Base-by-base conservation (phyloP, 441 rosid genomes). In the Populus hybrid region DNA sequence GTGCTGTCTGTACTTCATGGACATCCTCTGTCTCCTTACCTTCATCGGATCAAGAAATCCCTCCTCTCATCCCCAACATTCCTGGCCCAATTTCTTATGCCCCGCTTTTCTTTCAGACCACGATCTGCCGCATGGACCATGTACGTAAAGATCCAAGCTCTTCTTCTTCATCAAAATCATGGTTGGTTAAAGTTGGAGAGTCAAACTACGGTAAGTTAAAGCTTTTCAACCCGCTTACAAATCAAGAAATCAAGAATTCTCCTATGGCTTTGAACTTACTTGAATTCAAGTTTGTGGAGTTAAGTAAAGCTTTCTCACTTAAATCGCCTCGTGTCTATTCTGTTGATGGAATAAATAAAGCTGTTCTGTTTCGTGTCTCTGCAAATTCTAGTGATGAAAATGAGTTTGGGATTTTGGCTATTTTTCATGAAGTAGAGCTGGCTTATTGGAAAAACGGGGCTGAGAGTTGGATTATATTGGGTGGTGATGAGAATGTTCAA, bases 1-100 rank as follows among this genome's bases (percentile, higher is more conserved):
- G 97, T 5, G 82, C 93, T 38, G 86, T 90, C 9, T 93, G 98
- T 69, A 80, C 87, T 26, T 81, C 90, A 50, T 93, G 97, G 98
- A 86, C 91, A 19, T 87, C 86, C 79, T 77, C 82, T 6, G 77
- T 75, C 65, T 65, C 85, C 5, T 12, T 38, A 38, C 74, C 73
- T 10, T 61, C 67, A 32, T 77, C 73, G 14, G 67, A 35, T 3
- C 18, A 40, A 34, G 61, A 34, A 19, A 70, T 46, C n/a, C 79
- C 78, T 66, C 67, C 9, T 6, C 16, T 73, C 1, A 12, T 34
- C 71, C 50, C 67, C 77, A 87, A 76, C 71, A 79, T 71, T 61
- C 88, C 72, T 83, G 86, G 3, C 76, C 80, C 74, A 82, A 79
- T 50, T 79, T 72, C 71, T 83, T 76, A 40, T 36, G 74, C 1